A percentile compares a stretch with the other conserved stretches of the same genome.
Evolutionary conservation across 73 alveolate genomes (phyloP).

Genomic region (Paramecium caudatum): DNA sequence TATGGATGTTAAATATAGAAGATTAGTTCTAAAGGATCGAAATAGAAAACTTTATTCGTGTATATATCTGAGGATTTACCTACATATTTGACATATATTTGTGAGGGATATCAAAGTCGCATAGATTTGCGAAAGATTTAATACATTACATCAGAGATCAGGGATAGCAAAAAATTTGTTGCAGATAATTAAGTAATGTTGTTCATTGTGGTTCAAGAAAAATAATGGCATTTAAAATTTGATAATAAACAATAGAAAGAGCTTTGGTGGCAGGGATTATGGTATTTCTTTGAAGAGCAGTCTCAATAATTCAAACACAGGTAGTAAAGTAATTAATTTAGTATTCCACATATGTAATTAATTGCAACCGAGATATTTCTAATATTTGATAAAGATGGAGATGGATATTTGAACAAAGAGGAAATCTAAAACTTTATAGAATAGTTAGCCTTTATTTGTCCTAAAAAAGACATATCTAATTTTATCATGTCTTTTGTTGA

Average conservation of each 20-base stretch:
- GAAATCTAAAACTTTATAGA: too few species aligned
- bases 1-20: not conserved
- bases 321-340: too few species aligned
- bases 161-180: constrained; percentile 7
- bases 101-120: not conserved
- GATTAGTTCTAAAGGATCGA: not conserved
- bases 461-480: too few species aligned
- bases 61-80: not conserved
- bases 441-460: too few species aligned
- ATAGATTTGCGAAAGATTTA: not conserved
- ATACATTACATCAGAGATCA: not conserved
- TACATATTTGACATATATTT: not conserved
- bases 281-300: too few species aligned
- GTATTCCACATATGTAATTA: not conserved
- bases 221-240: constrained; percentile 33
- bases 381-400: constrained; percentile 10
- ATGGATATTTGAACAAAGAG: not conserved
- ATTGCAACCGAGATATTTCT: not conserved
- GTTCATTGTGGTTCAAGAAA: not conserved
- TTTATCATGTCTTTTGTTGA: too few species aligned
- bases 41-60: not conserved
- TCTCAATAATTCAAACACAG: too few species aligned
- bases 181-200: not conserved
- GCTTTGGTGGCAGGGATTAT: constrained; percentile 29
- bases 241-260: not conserved